A percentile compares a stretch with the other conserved stretches of the same genome.
Conservation (phyloP, 257 asterid genomes). For the Linderniella brevidens region DNA sequence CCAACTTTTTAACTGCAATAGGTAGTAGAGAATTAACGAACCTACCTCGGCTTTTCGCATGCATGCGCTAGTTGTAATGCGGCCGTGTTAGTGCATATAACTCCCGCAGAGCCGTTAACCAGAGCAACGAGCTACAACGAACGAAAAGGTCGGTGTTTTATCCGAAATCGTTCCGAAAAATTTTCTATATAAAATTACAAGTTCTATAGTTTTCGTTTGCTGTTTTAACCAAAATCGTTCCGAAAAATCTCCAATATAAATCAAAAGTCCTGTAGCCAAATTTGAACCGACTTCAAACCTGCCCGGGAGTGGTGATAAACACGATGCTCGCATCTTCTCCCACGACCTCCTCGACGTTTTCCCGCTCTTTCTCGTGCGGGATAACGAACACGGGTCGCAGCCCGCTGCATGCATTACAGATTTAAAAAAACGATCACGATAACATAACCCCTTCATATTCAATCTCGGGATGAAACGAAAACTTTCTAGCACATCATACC, state of each 20-base stretch:
- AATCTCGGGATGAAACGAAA: too few species aligned
- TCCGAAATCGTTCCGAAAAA: too few species aligned
- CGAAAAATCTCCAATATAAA: too few species aligned
- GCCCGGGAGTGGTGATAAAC: conserved; percentile 85
- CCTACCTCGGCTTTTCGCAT: conserved; percentile 72
- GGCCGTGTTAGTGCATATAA: conserved; percentile 65
- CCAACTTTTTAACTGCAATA: not conserved
- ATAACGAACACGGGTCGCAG: conserved; percentile 56
- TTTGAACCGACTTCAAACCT: conserved; percentile 27
- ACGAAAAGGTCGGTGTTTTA: not conserved
- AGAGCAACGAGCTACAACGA: conserved; percentile 58
- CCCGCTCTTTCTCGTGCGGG: conserved; percentile 84
- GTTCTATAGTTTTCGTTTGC: too few species aligned
- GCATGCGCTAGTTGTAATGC: conserved; percentile 75
- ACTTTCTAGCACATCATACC: conserved; percentile 16
- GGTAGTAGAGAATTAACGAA: not conserved
- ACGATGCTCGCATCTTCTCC: conserved; percentile 63
- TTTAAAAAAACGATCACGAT: not conserved
- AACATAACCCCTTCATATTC: too few species aligned
- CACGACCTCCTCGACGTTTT: conserved; percentile 42
- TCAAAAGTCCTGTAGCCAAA: not conserved
- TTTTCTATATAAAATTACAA: too few species aligned
- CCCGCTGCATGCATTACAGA: conserved; percentile 35
- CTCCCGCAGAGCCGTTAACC: conserved; percentile 73
- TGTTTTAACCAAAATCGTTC: too few species aligned